Conservation (phyloP, 768 basidiomycete species). For the Pisolithus tinctorius region DNA sequence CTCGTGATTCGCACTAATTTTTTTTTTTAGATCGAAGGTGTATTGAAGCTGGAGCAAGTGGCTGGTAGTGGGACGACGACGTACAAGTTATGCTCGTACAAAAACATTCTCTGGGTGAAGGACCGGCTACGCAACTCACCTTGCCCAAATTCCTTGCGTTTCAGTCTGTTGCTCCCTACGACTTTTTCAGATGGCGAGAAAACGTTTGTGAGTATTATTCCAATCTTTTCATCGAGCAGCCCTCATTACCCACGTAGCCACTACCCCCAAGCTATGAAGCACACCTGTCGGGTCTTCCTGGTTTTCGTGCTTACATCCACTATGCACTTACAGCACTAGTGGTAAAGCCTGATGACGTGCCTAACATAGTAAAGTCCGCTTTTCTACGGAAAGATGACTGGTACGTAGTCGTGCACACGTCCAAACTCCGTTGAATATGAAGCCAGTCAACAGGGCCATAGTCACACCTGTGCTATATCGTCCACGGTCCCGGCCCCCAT, state of each 20-base stretch:
- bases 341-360: constrained; percentile 39
- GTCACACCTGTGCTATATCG: constrained; percentile 58
- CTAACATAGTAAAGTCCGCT: constrained; percentile 44
- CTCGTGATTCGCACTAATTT: background rate
- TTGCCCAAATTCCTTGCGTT: constrained; percentile 50
- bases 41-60: constrained; percentile 51
- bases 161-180: constrained; percentile 51
- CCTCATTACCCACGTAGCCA: constrained; percentile 33
- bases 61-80: constrained; percentile 59
- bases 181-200: constrained; percentile 50
- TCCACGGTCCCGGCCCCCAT: constrained; percentile 58
- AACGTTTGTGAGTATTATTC: constrained; percentile 44
- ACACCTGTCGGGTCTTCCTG: constrained; percentile 64
- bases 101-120: constrained; percentile 52
- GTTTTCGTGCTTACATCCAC: constrained; percentile 59
- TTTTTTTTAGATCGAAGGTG: constrained; percentile 49
- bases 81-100: constrained; percentile 45
- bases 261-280: constrained; percentile 67
- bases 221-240: background rate
- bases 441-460: constrained; percentile 34
- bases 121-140: constrained; percentile 28
- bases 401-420: constrained; percentile 30
- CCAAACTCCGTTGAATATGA: background rate
- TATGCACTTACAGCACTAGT: constrained; percentile 54
- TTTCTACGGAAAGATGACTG: constrained; percentile 47